These are phyloP conservation scores for Colletotrichum liaoningense DNA, from an alignment of 2,329 filamentous ascomycete genomes.

Conservation along the genomic window DNA sequence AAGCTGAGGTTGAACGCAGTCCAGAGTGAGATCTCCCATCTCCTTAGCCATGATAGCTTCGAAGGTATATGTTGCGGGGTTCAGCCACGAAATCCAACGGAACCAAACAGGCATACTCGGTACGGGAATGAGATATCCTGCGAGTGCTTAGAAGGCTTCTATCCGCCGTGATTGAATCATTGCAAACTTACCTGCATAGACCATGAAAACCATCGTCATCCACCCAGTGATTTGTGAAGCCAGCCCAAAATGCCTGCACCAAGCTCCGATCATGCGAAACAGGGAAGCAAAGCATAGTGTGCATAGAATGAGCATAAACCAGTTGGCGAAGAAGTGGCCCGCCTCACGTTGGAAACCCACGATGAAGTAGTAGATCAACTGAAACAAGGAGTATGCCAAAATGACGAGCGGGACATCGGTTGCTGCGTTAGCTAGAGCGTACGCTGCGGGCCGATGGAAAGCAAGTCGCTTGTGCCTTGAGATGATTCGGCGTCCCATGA, in stretches of 20 bases:
- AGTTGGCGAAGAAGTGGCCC: constrained; percentile 80
- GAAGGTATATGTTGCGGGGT: constrained; percentile 80
- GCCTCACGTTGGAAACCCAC: constrained; percentile 59
- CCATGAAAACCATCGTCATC: constrained; percentile 69
- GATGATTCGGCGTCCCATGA: constrained; percentile 57
- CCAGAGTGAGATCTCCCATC: constrained; percentile 50
- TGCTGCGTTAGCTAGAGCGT: constrained; percentile 64
- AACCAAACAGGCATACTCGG: constrained; percentile 78
- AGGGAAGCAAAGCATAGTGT: constrained; percentile 80
- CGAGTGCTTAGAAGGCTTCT: constrained; percentile 37
- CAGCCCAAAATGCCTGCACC: constrained; percentile 73
- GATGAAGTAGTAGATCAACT: constrained; percentile 67
- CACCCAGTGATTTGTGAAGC: constrained; percentile 65
- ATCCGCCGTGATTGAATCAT: neutral
- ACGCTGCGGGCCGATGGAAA: constrained; percentile 62
- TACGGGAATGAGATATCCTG: constrained; percentile 62
- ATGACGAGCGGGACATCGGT: constrained; percentile 70
- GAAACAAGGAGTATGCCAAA: constrained; percentile 56
- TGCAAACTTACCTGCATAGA: constrained; percentile 57
- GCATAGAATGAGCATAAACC: constrained; percentile 73
- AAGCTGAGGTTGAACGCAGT: constrained; percentile 54
- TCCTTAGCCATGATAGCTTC: constrained; percentile 80
- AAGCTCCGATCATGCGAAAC: constrained; percentile 78
- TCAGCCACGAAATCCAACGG: constrained; percentile 80
- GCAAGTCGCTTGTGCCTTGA: constrained; percentile 60